Conservation (phyloP, 2,329 filamentous ascomycete genomes). For the Ceratocystis variospora region DNA sequence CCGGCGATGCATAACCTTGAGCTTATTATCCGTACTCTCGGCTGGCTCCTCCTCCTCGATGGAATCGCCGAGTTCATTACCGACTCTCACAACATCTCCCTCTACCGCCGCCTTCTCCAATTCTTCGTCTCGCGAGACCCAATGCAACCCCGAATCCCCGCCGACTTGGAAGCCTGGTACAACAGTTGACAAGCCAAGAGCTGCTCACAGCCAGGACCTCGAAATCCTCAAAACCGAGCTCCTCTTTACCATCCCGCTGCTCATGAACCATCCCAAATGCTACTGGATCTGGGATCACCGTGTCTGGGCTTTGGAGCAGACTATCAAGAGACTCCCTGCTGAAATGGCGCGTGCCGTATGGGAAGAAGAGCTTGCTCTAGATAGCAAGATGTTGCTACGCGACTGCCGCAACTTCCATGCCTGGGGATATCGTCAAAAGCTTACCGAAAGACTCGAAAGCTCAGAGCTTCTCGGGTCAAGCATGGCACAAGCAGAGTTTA, state of each 20-base stretch:
- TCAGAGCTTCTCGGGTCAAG: constrained; percentile 37
- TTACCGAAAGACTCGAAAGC: constrained; percentile 63
- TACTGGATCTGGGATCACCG: constrained; percentile 99
- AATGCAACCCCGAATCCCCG: constrained; percentile 33
- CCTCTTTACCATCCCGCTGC: constrained; percentile 66
- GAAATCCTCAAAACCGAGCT: constrained; percentile 59
- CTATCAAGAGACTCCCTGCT: constrained; percentile 47
- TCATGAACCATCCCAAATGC: constrained; percentile 83
- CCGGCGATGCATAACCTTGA: constrained; percentile 52
- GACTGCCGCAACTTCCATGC: constrained; percentile 93
- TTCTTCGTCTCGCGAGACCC: constrained; percentile 41
- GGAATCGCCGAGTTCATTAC: constrained; percentile 41
- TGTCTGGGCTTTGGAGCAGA: constrained; percentile 65
- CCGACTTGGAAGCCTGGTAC: constrained; percentile 42
- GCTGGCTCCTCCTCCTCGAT: constrained; percentile 39
- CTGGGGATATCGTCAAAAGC: constrained; percentile 76
- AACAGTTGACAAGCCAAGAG: constrained; percentile 32
- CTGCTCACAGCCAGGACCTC: constrained; percentile 23
- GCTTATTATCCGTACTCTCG: constrained; percentile 41
- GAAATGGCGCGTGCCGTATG: constrained; percentile 52
- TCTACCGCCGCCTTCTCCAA: constrained; percentile 48
- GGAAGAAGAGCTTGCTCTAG: constrained; percentile 69
- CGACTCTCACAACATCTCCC: constrained; percentile 42
- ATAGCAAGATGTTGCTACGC: constrained; percentile 72
- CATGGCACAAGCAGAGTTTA: constrained; percentile 69